These are phyloP conservation scores for Zea luxurians DNA, from an alignment of 176 grass and related monocot species.

Conservation along the genomic window DNA sequence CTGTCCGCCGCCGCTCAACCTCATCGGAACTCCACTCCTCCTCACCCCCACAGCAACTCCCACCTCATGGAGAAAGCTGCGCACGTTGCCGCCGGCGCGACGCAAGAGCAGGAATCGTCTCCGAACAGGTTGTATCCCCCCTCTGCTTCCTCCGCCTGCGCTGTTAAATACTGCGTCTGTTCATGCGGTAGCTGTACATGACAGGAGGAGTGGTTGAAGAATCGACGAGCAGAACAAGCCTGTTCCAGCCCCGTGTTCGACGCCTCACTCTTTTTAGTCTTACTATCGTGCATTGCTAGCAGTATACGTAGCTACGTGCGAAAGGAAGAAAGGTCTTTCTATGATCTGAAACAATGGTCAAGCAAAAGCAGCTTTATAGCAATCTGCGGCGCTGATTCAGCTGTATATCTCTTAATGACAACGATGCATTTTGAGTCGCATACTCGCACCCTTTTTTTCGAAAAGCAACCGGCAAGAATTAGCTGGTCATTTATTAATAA, in stretches of 20 bases:
- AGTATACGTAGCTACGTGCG: not conserved
- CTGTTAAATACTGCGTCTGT: not conserved
- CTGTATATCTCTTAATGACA: no score
- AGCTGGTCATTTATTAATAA: no score
- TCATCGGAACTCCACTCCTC: not conserved
- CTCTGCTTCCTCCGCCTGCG: not conserved
- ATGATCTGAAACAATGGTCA: not conserved
- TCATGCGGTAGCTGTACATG: not conserved
- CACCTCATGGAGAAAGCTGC: conserved; percentile 10
- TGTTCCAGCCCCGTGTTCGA: no score
- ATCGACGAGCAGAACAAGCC: not conserved
- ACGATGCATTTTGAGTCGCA: no score
- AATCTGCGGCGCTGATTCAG: no score
- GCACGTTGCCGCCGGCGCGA: not conserved
- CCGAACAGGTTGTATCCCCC: not conserved
- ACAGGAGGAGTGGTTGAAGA: not conserved
- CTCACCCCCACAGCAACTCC: not conserved
- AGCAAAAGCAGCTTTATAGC: no score
- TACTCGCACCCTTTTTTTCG: no score
- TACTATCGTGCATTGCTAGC: not conserved
- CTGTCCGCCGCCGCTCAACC: not conserved
- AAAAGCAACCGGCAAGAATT: no score
- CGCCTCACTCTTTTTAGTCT: no score
- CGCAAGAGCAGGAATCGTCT: not conserved
- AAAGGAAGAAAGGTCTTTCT: not conserved